A percentile compares a stretch with the other conserved stretches of the same genome.
These are phyloP conservation scores for Halteria grandinella DNA, from an alignment of 73 alveolate species.

Conservation along the genomic window DNA sequence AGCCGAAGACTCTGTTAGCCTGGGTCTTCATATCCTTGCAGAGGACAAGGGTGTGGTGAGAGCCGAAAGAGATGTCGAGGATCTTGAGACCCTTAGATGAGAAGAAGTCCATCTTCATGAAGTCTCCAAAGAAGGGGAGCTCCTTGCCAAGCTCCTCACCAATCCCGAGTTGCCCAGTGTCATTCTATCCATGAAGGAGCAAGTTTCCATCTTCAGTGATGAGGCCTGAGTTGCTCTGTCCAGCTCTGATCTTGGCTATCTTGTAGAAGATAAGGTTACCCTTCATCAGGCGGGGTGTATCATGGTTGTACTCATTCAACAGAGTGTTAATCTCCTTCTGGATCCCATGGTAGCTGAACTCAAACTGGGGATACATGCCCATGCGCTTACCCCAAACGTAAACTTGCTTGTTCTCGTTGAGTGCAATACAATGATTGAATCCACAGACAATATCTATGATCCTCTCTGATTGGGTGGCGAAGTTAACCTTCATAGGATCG, in stretches of 20 bases:
- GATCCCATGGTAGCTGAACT: constrained; percentile 6
- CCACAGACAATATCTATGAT: constrained; percentile 45
- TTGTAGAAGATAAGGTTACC: constrained; percentile 10
- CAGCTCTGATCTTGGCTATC: constrained; percentile 8
- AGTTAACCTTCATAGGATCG: constrained; percentile 11
- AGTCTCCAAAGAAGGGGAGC: constrained; percentile 28
- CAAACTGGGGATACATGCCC: constrained; percentile 42
- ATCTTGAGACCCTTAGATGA: background rate
- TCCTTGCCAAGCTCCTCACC: constrained; percentile 14
- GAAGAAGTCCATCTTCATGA: constrained; percentile 34
- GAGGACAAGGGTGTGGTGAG: constrained; percentile 3
- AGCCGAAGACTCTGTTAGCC: constrained; percentile 18
- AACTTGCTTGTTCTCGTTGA: background rate
- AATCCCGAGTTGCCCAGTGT: constrained; percentile 1
- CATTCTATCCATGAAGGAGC: constrained; percentile 30
- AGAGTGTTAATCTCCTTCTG: background rate
- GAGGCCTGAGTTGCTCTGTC: constrained; percentile 9
- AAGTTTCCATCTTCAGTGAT: constrained; percentile 29
- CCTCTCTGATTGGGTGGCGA: background rate
- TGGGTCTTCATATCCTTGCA: background rate
- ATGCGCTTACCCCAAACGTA: constrained; percentile 43
- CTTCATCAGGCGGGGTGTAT: constrained; percentile 25
- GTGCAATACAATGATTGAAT: background rate
- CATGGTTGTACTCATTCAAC: constrained; percentile 9
- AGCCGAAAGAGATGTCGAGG: constrained; percentile 1